phyloP scores from a whole-genome alignment of 768 basidiomycete genomes.

The Naganishia randhawae region DNA sequence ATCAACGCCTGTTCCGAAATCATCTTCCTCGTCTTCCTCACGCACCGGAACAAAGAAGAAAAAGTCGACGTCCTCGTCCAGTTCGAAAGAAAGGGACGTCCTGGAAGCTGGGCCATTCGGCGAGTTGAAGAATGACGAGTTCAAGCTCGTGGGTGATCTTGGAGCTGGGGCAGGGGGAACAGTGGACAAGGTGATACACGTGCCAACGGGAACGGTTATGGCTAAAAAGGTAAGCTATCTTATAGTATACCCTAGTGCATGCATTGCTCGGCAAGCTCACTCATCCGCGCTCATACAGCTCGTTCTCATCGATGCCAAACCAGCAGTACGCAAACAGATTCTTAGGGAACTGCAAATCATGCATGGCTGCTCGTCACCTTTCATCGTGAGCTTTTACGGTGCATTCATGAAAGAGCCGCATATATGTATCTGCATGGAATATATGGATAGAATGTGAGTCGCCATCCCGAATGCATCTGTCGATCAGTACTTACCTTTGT shows the following conservation, averaged over 20 bases:
- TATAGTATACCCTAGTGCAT: not conserved
- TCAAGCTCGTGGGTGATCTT: conserved; percentile 83
- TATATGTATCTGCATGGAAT: conserved; percentile 99
- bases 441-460: conserved; percentile 52
- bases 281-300: conserved; percentile 35
- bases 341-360: conserved; percentile 96
- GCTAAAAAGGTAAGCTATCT: conserved; percentile 78
- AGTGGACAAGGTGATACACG: conserved; percentile 91
- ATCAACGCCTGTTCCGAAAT: not conserved
- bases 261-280: not conserved
- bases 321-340: conserved; percentile 93
- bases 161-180: conserved; percentile 97
- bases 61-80: conserved; percentile 15
- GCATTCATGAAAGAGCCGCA: conserved; percentile 96
- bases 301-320: conserved; percentile 59
- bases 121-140: conserved; percentile 77
- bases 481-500: not conserved
- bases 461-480: not conserved
- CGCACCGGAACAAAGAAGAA: conserved; percentile 30
- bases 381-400: conserved; percentile 96
- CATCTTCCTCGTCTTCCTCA: too few relatives aligned
- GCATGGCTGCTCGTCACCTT: conserved; percentile 89
- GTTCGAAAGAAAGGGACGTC: not conserved
- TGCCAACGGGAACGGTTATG: conserved; percentile 87
- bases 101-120: conserved; percentile 19